Evolutionary conservation across 2,329 filamentous ascomycete species (phyloP), one percentile per base, ranked within the genome.

Genomic region (Sarocladiaceae sp.): DNA sequence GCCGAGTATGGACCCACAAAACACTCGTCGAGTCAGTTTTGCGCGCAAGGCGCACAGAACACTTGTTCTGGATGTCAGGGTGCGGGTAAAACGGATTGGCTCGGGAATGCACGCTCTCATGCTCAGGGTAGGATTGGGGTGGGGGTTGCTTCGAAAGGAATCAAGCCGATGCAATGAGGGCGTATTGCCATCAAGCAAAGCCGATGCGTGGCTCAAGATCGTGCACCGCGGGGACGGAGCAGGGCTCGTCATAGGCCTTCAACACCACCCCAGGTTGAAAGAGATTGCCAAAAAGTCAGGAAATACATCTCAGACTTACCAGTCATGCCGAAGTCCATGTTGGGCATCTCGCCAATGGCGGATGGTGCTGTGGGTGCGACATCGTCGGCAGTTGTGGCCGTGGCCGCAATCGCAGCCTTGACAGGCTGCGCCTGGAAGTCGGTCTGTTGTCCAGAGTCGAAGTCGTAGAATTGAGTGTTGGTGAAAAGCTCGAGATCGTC

Each of bases 381-480:
- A 48, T 69, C 67, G 23, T 67, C 63, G 10, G 63, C 56, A 48
- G 54, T 57, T 45, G 59, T 55, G 16, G 55, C 44, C 35, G 57
- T 49, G 44, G 67, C 59, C 33, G 57, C 54, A 20, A 37, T 18
- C 6, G 68, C 64, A 12, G 63, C 58, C 64, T 76, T 75, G 52
- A 57, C 57, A 13, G 72, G 66, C 29, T 67, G 68, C 13, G 69
- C 67, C 57, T 77, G 74, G 56, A 74, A 73, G 57, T 80, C 74
- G 48, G 72, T 72, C 57, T 75, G 72, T 53, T 76, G 72, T n/a
- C 76, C 76, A 31, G 77, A 70, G 60, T 90, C 86, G 59, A 84
- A 87, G 57, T 90, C 85, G 61, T 85, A 85, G 64, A 91, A 91
- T 53, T 87, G 80, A 35, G 84, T 82, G 65, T 91, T 90, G 47